Percentiles rank a stretch among this genome's conserved stretches.
phyloP scores from a whole-genome alignment of 2,329 filamentous ascomycete species.

The Aspergillus pseudonomiae region DNA sequence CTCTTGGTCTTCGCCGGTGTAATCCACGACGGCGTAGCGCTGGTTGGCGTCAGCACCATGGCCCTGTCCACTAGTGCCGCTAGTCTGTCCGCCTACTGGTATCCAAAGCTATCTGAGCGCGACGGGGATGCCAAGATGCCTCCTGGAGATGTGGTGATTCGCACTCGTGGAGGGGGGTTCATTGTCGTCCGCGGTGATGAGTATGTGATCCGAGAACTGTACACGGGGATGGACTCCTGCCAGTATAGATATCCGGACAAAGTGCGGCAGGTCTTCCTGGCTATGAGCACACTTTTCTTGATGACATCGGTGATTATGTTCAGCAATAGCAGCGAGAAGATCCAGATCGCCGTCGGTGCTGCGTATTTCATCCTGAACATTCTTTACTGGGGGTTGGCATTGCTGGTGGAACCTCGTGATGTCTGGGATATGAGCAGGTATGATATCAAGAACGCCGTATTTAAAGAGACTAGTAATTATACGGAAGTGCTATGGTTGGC shows the following conservation, averaged over 20 bases:
- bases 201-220: conserved; percentile 64
- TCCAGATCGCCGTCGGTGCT: conserved; percentile 61
- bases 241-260: conserved; percentile 51
- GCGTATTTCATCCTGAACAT: conserved; percentile 64
- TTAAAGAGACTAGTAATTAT: too few species aligned
- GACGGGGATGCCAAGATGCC: conserved; percentile 55
- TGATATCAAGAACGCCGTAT: rapidly evolving
- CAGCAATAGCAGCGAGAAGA: conserved; percentile 64
- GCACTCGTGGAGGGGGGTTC: conserved; percentile 63
- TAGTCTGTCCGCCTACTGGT: conserved; percentile 62
- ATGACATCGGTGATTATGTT: conserved; percentile 65
- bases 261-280: conserved; percentile 59
- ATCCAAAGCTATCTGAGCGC: conserved; percentile 57
- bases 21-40: conserved; percentile 55
- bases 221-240: conserved; percentile 64
- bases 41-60: conserved; percentile 56
- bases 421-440: conserved; percentile 54
- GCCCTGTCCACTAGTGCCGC: conserved; percentile 57
- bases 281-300: conserved; percentile 60
- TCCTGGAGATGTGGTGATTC: conserved; percentile 62
- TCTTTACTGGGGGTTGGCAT: conserved; percentile 60
- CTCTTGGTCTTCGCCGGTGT: conserved; percentile 27
- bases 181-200: conserved; percentile 61
- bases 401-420: conserved; percentile 53
- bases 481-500: conserved; percentile 59